Conservation (phyloP, 2,329 filamentous ascomycete species). For the Mariannaea elegans region DNA sequence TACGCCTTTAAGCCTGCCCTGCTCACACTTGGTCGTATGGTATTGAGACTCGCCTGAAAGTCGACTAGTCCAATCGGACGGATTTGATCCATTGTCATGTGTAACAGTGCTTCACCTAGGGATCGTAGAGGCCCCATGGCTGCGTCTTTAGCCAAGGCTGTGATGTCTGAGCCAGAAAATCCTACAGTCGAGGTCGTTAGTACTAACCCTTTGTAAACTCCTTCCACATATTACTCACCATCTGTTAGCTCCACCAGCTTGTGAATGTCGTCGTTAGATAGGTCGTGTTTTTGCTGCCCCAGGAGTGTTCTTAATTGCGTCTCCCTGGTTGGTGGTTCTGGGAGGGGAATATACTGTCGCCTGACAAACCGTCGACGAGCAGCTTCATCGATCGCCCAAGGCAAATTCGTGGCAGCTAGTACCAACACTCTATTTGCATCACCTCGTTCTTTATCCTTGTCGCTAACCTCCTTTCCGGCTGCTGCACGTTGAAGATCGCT, state of each 20-base stretch:
- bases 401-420: slow-evolving; percentile 92
- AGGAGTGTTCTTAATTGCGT: slow-evolving; percentile 82
- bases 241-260: slow-evolving; percentile 83
- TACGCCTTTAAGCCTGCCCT: slow-evolving; percentile 86
- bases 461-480: slow-evolving; percentile 78
- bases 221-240: slow-evolving; percentile 61
- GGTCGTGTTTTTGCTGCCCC: slow-evolving; percentile 84
- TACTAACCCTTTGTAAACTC: background rate
- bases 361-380: slow-evolving; percentile 90
- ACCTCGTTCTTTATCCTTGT: slow-evolving; percentile 74
- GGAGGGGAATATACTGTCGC: slow-evolving; percentile 94
- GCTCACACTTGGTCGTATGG: slow-evolving; percentile 90
- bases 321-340: slow-evolving; percentile 82
- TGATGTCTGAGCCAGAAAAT: slow-evolving; percentile 98
- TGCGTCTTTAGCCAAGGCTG: slow-evolving; percentile 94
- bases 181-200: slow-evolving; percentile 59
- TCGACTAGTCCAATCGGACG: slow-evolving; percentile 84
- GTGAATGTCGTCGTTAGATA: slow-evolving; percentile 77
- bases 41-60: slow-evolving; percentile 83
- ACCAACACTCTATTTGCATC: slow-evolving; percentile 92
- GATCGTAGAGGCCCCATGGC: slow-evolving; percentile 96
- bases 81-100: slow-evolving; percentile 95
- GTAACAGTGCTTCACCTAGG: slow-evolving; percentile 86
- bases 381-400: slow-evolving; percentile 98
- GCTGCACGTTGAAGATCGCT: slow-evolving; percentile 92